Evolutionary conservation across 2,329 filamentous ascomycete genomes (phyloP).

Genomic region (Dothistroma pini): DNA sequence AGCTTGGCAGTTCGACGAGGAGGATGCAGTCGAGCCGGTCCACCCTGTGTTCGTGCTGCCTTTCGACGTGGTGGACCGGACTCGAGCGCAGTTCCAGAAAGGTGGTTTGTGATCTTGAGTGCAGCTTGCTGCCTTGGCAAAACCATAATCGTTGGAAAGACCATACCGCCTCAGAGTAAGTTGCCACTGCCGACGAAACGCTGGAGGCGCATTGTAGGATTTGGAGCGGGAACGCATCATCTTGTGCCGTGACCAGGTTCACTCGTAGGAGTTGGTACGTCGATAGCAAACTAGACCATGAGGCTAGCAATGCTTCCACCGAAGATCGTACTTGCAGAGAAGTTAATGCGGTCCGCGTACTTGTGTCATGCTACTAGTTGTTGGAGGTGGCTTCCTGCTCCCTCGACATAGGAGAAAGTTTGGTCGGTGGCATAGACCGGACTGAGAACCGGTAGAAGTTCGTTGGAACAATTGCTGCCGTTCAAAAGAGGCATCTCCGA

Average conservation of each 20-base stretch:
- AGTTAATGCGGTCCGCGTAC: neutral
- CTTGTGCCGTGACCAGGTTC: neutral
- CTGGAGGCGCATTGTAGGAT: neutral
- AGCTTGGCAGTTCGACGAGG: slow-evolving; percentile 60
- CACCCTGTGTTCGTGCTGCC: slow-evolving; percentile 88
- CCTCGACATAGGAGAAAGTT: neutral
- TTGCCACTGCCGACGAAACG: neutral
- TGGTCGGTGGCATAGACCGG: neutral
- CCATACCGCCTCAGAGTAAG: too few relatives aligned
- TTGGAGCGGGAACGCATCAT: neutral
- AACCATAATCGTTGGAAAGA: too few relatives aligned
- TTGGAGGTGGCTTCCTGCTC: neutral
- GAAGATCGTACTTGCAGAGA: neutral
- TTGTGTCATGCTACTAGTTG: neutral
- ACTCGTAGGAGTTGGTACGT: neutral
- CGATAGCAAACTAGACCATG: neutral
- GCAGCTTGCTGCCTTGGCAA: too few relatives aligned
- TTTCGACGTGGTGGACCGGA: slow-evolving; percentile 59
- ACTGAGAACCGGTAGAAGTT: neutral
- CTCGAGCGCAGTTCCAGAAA: slow-evolving; percentile 23
- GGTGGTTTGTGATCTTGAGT: slow-evolving; percentile 16
- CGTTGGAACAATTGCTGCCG: neutral
- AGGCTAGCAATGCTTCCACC: neutral
- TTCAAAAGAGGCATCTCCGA: neutral
- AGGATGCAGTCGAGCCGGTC: slow-evolving; percentile 65